Evolutionary conservation across 768 basidiomycete genomes (phyloP).

Genomic region (Hygrocybe coccinea): DNA sequence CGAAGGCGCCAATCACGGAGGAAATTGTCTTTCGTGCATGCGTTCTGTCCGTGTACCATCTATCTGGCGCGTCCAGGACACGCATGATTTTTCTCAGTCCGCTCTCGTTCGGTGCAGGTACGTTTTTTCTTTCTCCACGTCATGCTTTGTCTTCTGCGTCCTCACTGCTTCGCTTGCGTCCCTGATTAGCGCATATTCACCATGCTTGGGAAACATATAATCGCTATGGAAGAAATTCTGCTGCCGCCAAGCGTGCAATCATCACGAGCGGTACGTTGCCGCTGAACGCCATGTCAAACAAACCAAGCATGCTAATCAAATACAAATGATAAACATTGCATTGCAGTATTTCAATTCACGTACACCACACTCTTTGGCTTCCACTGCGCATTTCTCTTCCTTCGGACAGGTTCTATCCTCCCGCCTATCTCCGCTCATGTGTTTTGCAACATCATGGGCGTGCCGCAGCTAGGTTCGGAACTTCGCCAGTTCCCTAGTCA

Average conservation of each 20-base stretch:
- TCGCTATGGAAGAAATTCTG: slow-evolving; percentile 58
- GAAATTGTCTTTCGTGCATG: slow-evolving; percentile 89
- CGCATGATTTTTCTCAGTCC: slow-evolving; percentile 79
- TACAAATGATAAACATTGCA: not conserved
- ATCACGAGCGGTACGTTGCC: slow-evolving; percentile 46
- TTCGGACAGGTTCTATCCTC: slow-evolving; percentile 77
- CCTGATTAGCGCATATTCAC: slow-evolving; percentile 90
- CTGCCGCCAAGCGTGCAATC: slow-evolving; percentile 62
- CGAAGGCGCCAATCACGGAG: slow-evolving; percentile 84
- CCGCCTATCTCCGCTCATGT: slow-evolving; percentile 77
- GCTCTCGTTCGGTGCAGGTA: slow-evolving; percentile 83
- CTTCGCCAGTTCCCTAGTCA: too few relatives aligned
- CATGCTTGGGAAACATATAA: slow-evolving; percentile 87
- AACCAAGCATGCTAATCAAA: too few relatives aligned
- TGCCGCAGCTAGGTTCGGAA: too few relatives aligned
- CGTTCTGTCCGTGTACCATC: slow-evolving; percentile 65
- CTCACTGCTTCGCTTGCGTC: not conserved
- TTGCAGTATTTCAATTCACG: slow-evolving; percentile 73
- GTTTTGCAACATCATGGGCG: too few relatives aligned
- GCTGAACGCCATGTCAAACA: not conserved
- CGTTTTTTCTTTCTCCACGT: slow-evolving; percentile 19
- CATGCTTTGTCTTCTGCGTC: not conserved
- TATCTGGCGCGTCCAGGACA: slow-evolving; percentile 50
- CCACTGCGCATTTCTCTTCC: slow-evolving; percentile 79
- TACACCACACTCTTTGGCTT: slow-evolving; percentile 95